Percentiles rank a stretch among this genome's conserved stretches.
Evolutionary conservation across 805 yeast species (phyloP).

Genomic region (Ogataea pilisensis): DNA sequence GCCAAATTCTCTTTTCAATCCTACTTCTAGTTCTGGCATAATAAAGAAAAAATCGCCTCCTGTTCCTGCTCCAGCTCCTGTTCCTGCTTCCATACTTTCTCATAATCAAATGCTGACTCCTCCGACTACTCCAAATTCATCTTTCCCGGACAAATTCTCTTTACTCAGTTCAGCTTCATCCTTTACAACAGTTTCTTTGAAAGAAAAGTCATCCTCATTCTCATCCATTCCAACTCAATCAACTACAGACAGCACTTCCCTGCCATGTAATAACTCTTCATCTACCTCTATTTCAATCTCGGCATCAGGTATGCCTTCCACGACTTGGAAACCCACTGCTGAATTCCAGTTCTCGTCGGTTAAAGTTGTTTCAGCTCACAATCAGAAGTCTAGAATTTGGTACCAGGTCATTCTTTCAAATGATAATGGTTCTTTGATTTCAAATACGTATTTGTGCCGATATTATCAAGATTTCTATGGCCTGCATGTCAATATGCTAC

Average conservation of each 20-base stretch:
- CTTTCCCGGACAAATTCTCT: neutral
- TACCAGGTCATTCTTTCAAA: constrained; percentile 33
- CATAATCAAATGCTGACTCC: neutral
- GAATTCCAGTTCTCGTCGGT: constrained; percentile 23
- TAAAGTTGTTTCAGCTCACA: constrained; percentile 37
- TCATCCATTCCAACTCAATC: neutral
- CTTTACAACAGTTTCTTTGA: neutral
- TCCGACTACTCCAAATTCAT: constrained; percentile 1
- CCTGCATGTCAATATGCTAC: constrained; percentile 35
- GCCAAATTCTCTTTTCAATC: neutral
- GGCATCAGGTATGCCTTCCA: too few species aligned
- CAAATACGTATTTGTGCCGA: constrained; percentile 39
- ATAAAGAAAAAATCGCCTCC: neutral
- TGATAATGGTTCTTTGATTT: constrained; percentile 14
- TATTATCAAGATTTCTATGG: constrained; percentile 50
- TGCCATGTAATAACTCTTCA: neutral
- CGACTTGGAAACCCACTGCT: constrained; percentile 3
- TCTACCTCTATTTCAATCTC: neutral
- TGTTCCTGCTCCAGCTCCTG: neutral
- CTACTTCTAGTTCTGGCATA: neutral
- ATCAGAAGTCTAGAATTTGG: constrained; percentile 45
- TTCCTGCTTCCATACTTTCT: neutral
- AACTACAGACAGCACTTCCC: neutral
- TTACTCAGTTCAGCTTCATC: neutral
- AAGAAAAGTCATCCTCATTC: neutral